Evolutionary conservation across 2,329 filamentous ascomycete genomes (phyloP), one percentile per base, ranked within the genome.

Genomic region (Ramichloridium luteum): DNA sequence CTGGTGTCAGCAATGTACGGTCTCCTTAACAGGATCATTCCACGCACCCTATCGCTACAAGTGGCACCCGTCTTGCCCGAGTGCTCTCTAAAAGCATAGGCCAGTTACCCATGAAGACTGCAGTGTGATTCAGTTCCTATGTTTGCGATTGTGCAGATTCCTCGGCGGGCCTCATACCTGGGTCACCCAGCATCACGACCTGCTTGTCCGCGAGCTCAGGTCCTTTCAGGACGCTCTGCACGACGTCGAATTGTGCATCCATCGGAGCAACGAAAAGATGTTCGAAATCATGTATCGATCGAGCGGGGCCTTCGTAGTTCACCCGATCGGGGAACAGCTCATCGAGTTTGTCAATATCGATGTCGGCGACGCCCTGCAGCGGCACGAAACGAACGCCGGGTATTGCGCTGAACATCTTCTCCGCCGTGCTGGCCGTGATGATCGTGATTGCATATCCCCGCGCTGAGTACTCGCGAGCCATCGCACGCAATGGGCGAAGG

Each of bases 381-480:
- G 53, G 40, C 13, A 61, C 43, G 36, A 58, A 62, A 2, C 46
- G 50, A 6, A 58, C 58, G 1, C 64, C 63, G 14, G 13, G 20
- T 3, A 54, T 52, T 2, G 45, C 45, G 30, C 55, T 53, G 30
- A 63, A 48, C 6, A 48, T 35, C 2, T 47, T 37, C 27, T 58
- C 45, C 41, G 58, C 64, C 5, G 53, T 39, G 1, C 47, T 43
- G 2, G 57, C 58, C 4, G 53, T 52, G 12, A 67, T 53, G 39
- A 65, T 60, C 2, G 56, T 61, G 3, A 64, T 47, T 6, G 57
- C 47, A 34, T 62, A 67, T 3, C 61, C 64, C 4, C 54, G 47
- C 8, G 46, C 39, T 9, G 60, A n/a, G n/a, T n/a, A n/a, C n/a
- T n/a, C n/a, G n/a, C 17, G 17, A 13, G 14, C n/a, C n/a, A n/a